phyloP scores from a whole-genome alignment of 345 rosid species.

The Noccaea bulbosa region DNA sequence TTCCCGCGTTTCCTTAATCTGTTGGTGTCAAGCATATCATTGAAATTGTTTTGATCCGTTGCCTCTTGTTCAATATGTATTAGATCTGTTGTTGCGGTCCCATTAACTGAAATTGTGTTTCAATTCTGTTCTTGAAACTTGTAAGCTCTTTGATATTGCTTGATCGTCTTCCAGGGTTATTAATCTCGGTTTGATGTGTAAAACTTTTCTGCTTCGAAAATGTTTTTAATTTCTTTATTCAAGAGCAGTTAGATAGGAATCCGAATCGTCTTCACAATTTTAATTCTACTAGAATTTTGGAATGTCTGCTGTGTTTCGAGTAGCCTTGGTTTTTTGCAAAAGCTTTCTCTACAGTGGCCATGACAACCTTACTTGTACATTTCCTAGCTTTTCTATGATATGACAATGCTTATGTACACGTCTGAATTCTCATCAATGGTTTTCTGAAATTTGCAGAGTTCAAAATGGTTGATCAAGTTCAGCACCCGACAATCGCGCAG shows the following conservation, averaged over 20 bases:
- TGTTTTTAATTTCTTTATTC: neutral
- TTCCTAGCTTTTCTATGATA: neutral
- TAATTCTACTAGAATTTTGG: too few species aligned
- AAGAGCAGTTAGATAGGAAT: neutral
- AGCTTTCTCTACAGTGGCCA: neutral
- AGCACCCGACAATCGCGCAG: conserved; percentile 67
- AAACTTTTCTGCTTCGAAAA: neutral
- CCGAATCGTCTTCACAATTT: neutral
- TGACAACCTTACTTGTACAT: neutral
- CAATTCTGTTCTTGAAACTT: neutral
- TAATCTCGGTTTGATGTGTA: neutral
- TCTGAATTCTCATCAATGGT: neutral
- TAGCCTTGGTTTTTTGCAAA: neutral
- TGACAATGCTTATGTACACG: too few species aligned
- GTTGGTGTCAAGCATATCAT: neutral
- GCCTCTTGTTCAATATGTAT: neutral
- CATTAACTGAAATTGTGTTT: neutral
- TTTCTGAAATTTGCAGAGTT: conserved; percentile 46
- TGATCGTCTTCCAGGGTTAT: neutral
- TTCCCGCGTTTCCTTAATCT: neutral
- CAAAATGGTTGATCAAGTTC: conserved; percentile 78
- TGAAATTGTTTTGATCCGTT: neutral
- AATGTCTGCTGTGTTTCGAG: too few species aligned
- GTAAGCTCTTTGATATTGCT: neutral
- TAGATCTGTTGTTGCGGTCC: conserved; percentile 1